Evolutionary conservation across 106 monocot species (phyloP), one percentile per base, ranked within the genome.

Genomic region (Dioscorea dumetorum): DNA sequence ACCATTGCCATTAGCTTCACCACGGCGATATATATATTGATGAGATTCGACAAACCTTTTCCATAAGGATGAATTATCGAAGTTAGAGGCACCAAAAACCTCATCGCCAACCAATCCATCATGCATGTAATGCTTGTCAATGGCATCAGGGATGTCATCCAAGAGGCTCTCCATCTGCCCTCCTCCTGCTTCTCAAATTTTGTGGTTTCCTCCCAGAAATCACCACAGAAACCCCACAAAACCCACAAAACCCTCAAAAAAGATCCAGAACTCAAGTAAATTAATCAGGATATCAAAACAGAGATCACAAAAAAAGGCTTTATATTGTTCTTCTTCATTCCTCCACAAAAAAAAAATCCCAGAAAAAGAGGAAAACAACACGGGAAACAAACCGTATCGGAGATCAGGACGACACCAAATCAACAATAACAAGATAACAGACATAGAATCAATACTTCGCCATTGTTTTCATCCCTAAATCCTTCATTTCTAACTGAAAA

Each of bases 111-210:
- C 8, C 18, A 54, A 19, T 54, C 19, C 59, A 7, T 59, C 21
- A 59, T 22, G 20, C 33, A 34, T 32, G 19, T 31, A 5, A 33
- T 63, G 32, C 15, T 63, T 24, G 23, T 31, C n/a, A 32, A 32
- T 63, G 2, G 62, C 62, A 63, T 63, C 49, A 51, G 66, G 66
- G 66, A 66, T 66, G 24, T 66, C 66, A 51, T 66, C 50, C 24
- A 66, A 24, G 18, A 66, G 66, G 12, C 15, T 66, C 21, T 66
- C 66, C 49, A 66, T 66, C 66, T 66, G 50, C 20, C 20, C 21
- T 66, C 50, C 50, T 66, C 66, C 24, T 17, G 66, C 50, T 66
- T 66, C 66, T 66, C 66, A 8, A 50, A 22, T 50, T 20, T 66
- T 50, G 51, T 66, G 22, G 21, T 21, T 59, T 22, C 20, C 59